A percentile compares a stretch with the other conserved stretches of the same genome.
Evolutionary conservation across 2,329 filamentous ascomycete species (phyloP).

Genomic region (Cercospora sp.): DNA sequence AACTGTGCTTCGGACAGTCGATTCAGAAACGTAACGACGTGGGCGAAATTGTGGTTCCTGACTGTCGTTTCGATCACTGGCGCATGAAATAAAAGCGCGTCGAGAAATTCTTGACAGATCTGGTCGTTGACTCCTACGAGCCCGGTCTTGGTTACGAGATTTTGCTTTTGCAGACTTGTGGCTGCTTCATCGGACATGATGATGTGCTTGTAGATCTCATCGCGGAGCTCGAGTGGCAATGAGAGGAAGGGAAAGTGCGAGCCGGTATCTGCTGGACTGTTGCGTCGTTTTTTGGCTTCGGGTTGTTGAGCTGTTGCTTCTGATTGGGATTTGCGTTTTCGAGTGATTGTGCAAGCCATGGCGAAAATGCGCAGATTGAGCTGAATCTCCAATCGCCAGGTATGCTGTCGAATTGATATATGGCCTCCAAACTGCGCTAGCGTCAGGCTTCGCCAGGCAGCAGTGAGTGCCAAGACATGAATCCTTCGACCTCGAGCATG

Average conservation of each 20-base stretch:
- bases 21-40: slow-evolving; percentile 19
- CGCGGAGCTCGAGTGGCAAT: slow-evolving; percentile 43
- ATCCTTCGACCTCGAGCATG: not conserved
- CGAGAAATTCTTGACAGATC: slow-evolving; percentile 17
- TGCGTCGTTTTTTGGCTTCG: not conserved
- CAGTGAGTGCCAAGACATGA: not conserved
- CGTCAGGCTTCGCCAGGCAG: not conserved
- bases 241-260: slow-evolving; percentile 35
- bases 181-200: not conserved
- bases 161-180: slow-evolving; percentile 3
- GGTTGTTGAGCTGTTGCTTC: not conserved
- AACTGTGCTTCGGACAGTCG: slow-evolving; percentile 16
- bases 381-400: not conserved
- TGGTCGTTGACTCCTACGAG: slow-evolving; percentile 14
- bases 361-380: not conserved
- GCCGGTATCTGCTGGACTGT: not conserved
- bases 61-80: slow-evolving; percentile 12
- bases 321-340: not conserved
- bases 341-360: not conserved
- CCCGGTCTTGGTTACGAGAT: slow-evolving; percentile 4
- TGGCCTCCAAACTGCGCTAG: not conserved
- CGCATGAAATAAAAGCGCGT: slow-evolving; percentile 13
- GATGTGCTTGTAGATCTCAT: slow-evolving; percentile 40
- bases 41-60: slow-evolving; percentile 15
- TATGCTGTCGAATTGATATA: not conserved